These are phyloP conservation scores for Epichloe typhina DNA, from an alignment of 2,329 filamentous ascomycete species.

Conservation along the genomic window DNA sequence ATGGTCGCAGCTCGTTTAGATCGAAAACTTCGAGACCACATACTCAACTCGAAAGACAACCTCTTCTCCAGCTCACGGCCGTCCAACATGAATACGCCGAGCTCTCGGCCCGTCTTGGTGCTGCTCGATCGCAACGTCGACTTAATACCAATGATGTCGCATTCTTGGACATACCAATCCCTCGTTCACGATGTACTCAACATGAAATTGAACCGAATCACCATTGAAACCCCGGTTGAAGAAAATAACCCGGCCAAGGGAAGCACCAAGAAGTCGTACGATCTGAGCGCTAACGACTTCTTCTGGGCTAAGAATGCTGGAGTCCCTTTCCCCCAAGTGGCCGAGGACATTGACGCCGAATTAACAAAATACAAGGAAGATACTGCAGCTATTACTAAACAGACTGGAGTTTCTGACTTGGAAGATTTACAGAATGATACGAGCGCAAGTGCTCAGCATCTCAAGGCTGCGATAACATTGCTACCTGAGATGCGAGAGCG, in stretches of 20 bases:
- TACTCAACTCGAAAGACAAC: conserved; percentile 95
- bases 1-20: conserved; percentile 91
- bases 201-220: conserved; percentile 75
- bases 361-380: conserved; percentile 93
- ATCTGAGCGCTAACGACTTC: conserved; percentile 80
- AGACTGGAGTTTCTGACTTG: conserved; percentile 82
- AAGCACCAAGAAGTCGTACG: conserved; percentile 76
- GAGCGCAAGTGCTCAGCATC: conserved; percentile 77
- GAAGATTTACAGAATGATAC: conserved; percentile 88
- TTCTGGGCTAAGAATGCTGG: conserved; percentile 94
- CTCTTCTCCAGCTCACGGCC: conserved; percentile 66
- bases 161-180: conserved; percentile 74
- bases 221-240: conserved; percentile 71
- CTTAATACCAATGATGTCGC: conserved; percentile 94
- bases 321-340: conserved; percentile 80
- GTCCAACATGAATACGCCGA: conserved; percentile 45
- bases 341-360: conserved; percentile 90
- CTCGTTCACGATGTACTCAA: conserved; percentile 54
- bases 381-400: conserved; percentile 84
- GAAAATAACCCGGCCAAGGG: conserved; percentile 63
- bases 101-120: conserved; percentile 76
- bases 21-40: conserved; percentile 88
- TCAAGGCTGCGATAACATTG: conserved; percentile 89
- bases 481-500: conserved; percentile 85
- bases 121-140: conserved; percentile 94